Evolutionary conservation across 2,329 filamentous ascomycete genomes (phyloP).

Genomic region (Clonostachys solani): DNA sequence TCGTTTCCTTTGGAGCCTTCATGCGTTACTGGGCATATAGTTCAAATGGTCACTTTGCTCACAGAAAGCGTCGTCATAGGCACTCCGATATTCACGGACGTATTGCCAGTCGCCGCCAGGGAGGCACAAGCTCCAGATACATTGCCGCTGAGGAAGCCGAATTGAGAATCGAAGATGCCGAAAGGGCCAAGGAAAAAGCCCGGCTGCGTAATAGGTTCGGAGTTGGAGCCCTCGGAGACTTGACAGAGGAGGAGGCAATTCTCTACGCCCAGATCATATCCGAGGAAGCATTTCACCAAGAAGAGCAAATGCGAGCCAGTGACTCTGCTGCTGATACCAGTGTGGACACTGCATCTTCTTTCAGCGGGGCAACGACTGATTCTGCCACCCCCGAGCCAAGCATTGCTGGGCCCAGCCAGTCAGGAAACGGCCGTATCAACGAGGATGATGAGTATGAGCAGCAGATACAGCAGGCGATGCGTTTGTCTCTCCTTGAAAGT

Average conservation of each 20-base stretch:
- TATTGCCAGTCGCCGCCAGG: constrained; percentile 44
- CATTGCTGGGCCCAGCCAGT: constrained; percentile 32
- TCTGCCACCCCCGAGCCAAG: constrained; percentile 54
- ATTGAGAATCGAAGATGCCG: constrained; percentile 67
- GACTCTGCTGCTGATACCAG: constrained; percentile 44
- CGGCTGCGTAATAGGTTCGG: constrained; percentile 79
- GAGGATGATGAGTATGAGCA: constrained; percentile 53
- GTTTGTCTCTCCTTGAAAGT: constrained; percentile 55
- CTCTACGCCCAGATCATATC: constrained; percentile 64
- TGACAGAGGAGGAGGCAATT: constrained; percentile 63
- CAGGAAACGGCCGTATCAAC: constrained; percentile 15
- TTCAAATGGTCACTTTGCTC: constrained; percentile 71
- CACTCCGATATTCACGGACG: constrained; percentile 58
- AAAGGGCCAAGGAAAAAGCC: constrained; percentile 61
- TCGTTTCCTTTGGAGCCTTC: constrained; percentile 82
- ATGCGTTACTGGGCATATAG: constrained; percentile 93
- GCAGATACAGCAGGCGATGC: constrained; percentile 59
- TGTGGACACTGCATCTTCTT: constrained; percentile 35
- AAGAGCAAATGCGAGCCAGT: constrained; percentile 46
- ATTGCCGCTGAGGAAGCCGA: constrained; percentile 85
- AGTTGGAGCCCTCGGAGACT: constrained; percentile 61
- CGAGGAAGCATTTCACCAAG: constrained; percentile 52
- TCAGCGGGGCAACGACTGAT: constrained; percentile 34
- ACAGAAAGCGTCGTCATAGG: constrained; percentile 74
- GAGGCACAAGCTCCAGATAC: constrained; percentile 71